Base-by-base conservation (phyloP, 805 yeast genomes). In the Ogataea dorogensis region DNA sequence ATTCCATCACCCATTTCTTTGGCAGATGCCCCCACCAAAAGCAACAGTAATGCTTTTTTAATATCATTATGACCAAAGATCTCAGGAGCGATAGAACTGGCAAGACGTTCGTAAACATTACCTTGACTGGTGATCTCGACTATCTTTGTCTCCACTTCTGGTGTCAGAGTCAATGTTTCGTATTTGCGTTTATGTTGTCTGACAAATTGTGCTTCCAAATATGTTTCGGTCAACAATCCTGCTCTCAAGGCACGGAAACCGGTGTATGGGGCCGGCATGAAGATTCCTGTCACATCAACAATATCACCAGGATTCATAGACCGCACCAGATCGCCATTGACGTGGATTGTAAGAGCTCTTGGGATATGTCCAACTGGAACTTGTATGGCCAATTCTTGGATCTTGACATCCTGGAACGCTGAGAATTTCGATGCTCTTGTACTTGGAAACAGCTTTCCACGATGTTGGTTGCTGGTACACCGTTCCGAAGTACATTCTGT, bases 291-390 rank as follows among this genome's bases (percentile, higher is more conserved):
- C 23, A 91, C 78, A 58, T 93, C 98, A 21, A 88, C 97, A 19
- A 83, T 73, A 60, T 93, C 98, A 53, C 99, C 99, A 1, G 99
- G 98, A 44, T 80, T 77, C 69, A 86, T 71, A 9, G 83, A 65
- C 53, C 99, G 76, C 18, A 88, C 97, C 37, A 93, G 65, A 40
- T 86, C 83, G 28, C 99, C 99, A 52, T 84, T 86, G n/a, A 91
- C 79, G 58, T 91, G 96, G 38, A 91, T 73, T 11, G 82, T 76
- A 45, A 93, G 68, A 19, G 87, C 67, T 53, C 99, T 76, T 31
- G 99, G 99, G 46, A 93, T 93, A 61, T 91, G 96, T 35, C 98
- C 98, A 18, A 89, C 91, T 1, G 99, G 99, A 12, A 93, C 98
- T 65, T 93, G 98, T 47, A 82, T 81, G 4, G 98, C 86, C 58